Base-by-base conservation (phyloP, 176 grass and related monocot species). In the Avena atlantica region DNA sequence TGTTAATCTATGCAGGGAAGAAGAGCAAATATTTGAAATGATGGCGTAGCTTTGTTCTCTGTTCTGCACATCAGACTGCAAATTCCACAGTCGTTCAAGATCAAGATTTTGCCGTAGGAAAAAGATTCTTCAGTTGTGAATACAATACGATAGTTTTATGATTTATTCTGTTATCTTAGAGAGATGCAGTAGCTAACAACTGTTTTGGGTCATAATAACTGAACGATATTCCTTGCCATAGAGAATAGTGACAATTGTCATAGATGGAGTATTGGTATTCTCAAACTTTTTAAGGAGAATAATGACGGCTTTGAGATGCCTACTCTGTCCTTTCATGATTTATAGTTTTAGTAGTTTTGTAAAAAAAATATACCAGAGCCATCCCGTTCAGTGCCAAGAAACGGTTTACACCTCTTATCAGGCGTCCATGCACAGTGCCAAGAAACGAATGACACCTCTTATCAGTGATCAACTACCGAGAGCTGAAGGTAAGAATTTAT, bases 11-110 rank as follows among this genome's bases (percentile, higher is more conserved):
- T 17, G 89, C 83, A 27, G 96, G 95, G 16, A 98, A 91, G 86
- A 95, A 83, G 82, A 98, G 93, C 72, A 92, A 91, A 25, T 86
- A 94, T 24, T 82, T 98, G 89, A 93, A 95, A 49, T 98, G 78
- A 97, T n/a, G n/a, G n/a, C 8, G 51, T 12, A 4, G 37, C 74
- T 53, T 40, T 40, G 8, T 37, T 72, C 14, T 64, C 57, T 6
- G 67, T 58, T 81, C 58, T 23, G 17, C 6, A 21, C 73, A 66
- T 31, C 15, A 42, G 8, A 37, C 20, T 1, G 44, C 42, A 42
- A 78, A 48, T 51, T 87, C 47, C 24, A 50, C 59, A 69, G 37
- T 15, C 9, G 40, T 42, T 16, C 1, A 5, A 48, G 52, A 7
- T 44, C 16, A 12, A 12, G 19, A 7, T 20, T 58, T 65, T 57